phyloP scores from a whole-genome alignment of 1,139 yeast genomes.

The Taphrina communis region DNA sequence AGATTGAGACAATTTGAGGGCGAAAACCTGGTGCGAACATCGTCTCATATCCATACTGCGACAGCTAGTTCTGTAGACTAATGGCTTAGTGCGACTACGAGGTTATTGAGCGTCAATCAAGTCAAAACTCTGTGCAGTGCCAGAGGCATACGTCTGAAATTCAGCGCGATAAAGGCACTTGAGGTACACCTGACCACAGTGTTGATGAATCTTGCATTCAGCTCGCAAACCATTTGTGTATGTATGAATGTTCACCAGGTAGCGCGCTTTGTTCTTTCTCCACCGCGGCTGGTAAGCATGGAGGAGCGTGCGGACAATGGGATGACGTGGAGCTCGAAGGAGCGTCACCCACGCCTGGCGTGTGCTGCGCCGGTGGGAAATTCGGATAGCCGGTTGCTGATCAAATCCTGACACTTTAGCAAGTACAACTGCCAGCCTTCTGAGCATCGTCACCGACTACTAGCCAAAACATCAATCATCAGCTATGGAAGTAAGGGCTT shows the following conservation, averaged over 20 bases:
- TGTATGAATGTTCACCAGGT: background rate
- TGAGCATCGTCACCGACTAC: conserved; percentile 28
- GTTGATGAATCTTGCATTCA: too few relatives aligned
- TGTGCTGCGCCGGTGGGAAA: conserved; percentile 15
- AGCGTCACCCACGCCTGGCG: conserved; percentile 2
- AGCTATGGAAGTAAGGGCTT: conserved; percentile 24
- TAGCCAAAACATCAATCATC: conserved; percentile 25
- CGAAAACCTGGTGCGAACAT: too few relatives aligned
- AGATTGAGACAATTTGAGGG: too few relatives aligned
- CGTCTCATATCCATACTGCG: too few relatives aligned
- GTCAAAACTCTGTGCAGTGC: too few relatives aligned
- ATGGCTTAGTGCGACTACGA: too few relatives aligned
- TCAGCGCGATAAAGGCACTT: too few relatives aligned
- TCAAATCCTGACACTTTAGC: conserved; percentile 31
- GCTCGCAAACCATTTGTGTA: too few relatives aligned
- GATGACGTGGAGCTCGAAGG: conserved; percentile 16
- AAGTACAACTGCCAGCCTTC: conserved; percentile 34
- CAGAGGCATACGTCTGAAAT: too few relatives aligned
- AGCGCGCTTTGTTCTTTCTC: conserved; percentile 1
- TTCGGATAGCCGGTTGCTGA: conserved; percentile 27
- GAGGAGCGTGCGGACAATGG: conserved; percentile 9
- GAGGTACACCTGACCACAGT: too few relatives aligned
- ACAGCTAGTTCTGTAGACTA: too few relatives aligned
- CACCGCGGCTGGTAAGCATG: background rate
- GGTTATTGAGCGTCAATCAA: too few relatives aligned